A percentile compares a stretch with the other conserved stretches of the same genome.
These are phyloP conservation scores for Glomus cerebriforme DNA, from an alignment of 192 early-diverging fungal genomes.

Conservation along the genomic window DNA sequence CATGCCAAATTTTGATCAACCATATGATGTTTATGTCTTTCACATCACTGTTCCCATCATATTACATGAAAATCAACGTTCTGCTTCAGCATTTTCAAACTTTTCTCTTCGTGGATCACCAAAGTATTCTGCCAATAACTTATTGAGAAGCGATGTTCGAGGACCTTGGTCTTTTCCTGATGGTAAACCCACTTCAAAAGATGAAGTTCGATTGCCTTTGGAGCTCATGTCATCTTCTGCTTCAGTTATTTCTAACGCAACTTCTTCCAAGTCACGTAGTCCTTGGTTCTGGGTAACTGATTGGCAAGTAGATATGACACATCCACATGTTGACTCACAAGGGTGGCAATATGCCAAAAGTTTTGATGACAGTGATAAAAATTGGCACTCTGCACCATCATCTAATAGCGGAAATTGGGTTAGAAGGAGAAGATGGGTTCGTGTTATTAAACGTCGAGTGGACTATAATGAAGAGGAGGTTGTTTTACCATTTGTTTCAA, in stretches of 20 bases:
- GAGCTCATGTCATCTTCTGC: slow-evolving; percentile 25
- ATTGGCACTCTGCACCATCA: slow-evolving; percentile 55
- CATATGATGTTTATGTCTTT: slow-evolving; percentile 46
- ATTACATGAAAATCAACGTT: slow-evolving; percentile 73
- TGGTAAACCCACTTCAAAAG: slow-evolving; percentile 52
- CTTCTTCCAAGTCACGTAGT: slow-evolving; percentile 20
- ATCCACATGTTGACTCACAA: slow-evolving; percentile 61
- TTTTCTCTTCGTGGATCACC: slow-evolving; percentile 47
- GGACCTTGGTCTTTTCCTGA: slow-evolving; percentile 65
- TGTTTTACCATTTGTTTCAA: neutral
- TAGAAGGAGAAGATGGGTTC: slow-evolving; percentile 71
- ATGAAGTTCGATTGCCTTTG: slow-evolving; percentile 56
- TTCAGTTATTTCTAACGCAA: slow-evolving; percentile 27
- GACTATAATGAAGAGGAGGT: slow-evolving; percentile 29
- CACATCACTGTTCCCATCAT: slow-evolving; percentile 63
- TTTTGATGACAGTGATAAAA: slow-evolving; percentile 54
- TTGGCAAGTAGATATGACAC: slow-evolving; percentile 69
- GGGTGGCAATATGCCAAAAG: slow-evolving; percentile 76
- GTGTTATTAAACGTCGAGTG: slow-evolving; percentile 72
- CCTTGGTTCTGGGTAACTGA: slow-evolving; percentile 84
- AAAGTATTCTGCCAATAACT: slow-evolving; percentile 50
- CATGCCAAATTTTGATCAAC: slow-evolving; percentile 37
- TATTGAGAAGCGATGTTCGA: slow-evolving; percentile 55
- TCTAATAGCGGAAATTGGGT: slow-evolving; percentile 59
- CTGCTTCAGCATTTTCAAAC: slow-evolving; percentile 50